A percentile compares a stretch with the other conserved stretches of the same genome.
Evolutionary conservation across 2,329 filamentous ascomycete species (phyloP).

Genomic region (Aspergillus tubingensis): DNA sequence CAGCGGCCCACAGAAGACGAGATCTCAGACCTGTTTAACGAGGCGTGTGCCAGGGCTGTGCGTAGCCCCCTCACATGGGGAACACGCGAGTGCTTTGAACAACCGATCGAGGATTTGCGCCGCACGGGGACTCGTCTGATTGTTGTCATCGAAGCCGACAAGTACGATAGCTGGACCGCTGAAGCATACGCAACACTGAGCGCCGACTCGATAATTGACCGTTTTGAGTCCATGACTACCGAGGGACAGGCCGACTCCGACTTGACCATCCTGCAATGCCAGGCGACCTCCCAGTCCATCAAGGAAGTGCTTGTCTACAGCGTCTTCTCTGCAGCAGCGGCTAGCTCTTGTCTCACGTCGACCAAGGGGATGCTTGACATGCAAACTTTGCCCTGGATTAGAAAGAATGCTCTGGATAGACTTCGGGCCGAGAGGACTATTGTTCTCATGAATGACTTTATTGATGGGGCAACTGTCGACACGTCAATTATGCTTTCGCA

Average conservation of each 20-base stretch:
- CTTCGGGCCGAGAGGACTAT: slow-evolving; percentile 3
- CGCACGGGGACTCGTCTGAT: not conserved
- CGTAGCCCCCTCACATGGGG: not conserved
- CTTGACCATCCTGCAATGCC: slow-evolving; percentile 6
- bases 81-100: not conserved
- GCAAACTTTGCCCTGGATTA: slow-evolving; percentile 6
- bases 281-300: slow-evolving; percentile 8
- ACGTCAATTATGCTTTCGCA: slow-evolving; percentile 4
- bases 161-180: slow-evolving; percentile 9
- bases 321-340: not conserved
- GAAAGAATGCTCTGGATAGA: not conserved
- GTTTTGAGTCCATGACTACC: slow-evolving; percentile 5
- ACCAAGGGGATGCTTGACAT: slow-evolving; percentile 5
- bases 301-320: slow-evolving; percentile 7
- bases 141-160: slow-evolving; percentile 4
- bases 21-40: not conserved
- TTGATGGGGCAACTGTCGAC: slow-evolving; percentile 1
- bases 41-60: not conserved
- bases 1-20: not conserved
- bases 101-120: slow-evolving; percentile 3
- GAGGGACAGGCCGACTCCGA: slow-evolving; percentile 1
- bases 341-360: not conserved
- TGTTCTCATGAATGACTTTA: slow-evolving; percentile 8
- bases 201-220: not conserved
- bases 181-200: slow-evolving; percentile 3